Evolutionary conservation across 768 basidiomycete genomes (phyloP).

Genomic region (Mycena albidolilacea): DNA sequence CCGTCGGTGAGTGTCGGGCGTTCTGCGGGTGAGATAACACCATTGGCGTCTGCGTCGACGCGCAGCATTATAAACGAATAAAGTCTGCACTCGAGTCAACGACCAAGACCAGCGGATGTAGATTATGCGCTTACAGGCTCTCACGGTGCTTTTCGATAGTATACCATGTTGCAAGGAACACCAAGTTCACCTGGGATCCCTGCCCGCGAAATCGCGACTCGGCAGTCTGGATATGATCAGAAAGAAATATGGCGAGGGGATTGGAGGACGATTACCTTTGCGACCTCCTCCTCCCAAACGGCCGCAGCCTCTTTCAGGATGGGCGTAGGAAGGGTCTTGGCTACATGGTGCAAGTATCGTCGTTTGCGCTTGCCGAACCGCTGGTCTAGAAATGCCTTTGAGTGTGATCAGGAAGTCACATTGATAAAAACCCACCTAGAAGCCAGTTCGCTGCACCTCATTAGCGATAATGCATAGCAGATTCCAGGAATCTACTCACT

Average conservation of each 20-base stretch:
- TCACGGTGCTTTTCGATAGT: slow-evolving; percentile 42
- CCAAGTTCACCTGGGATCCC: slow-evolving; percentile 33
- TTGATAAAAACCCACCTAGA: slow-evolving; percentile 11
- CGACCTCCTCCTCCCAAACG: slow-evolving; percentile 35
- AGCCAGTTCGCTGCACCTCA: slow-evolving; percentile 37
- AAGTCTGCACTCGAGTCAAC: slow-evolving; percentile 4
- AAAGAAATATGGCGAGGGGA: not conserved
- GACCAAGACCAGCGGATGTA: not conserved
- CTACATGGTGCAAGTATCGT: slow-evolving; percentile 37
- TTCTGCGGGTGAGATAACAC: slow-evolving; percentile 30
- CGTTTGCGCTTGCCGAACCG: slow-evolving; percentile 35
- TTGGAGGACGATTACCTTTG: slow-evolving; percentile 6
- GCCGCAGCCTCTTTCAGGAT: slow-evolving; percentile 35
- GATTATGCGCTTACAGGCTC: slow-evolving; percentile 15
- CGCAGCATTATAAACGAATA: slow-evolving; percentile 38
- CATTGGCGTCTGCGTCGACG: slow-evolving; percentile 34
- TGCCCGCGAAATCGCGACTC: slow-evolving; percentile 39
- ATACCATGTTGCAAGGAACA: slow-evolving; percentile 39
- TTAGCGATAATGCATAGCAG: not conserved
- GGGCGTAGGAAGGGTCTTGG: slow-evolving; percentile 31
- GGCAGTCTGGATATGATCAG: slow-evolving; percentile 27
- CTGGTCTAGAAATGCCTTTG: slow-evolving; percentile 23
- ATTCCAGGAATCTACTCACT: slow-evolving; percentile 5
- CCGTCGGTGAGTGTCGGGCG: slow-evolving; percentile 24
- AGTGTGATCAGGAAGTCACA: not conserved